A percentile compares a stretch with the other conserved stretches of the same genome.
Conservation (phyloP, 441 rosid genomes). For the Pelargonium cotyledonis region DNA sequence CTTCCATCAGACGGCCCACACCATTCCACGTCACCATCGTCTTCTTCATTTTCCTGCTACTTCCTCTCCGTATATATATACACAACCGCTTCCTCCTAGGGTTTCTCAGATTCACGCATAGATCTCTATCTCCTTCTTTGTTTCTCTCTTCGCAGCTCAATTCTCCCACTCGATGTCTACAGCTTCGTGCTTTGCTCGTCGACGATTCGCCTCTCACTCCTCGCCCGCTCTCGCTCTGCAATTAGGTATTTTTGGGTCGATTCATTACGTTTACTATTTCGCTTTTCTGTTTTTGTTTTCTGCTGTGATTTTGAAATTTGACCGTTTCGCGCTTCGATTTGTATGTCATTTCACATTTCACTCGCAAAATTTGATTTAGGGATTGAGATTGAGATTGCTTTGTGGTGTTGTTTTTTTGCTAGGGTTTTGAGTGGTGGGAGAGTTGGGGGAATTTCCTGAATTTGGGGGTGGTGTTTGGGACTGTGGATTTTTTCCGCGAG, state of each 20-base stretch:
- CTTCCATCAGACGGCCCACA: conserved; percentile 54
- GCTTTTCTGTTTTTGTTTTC: conserved; percentile 11
- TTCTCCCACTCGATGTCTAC: conserved; percentile 12
- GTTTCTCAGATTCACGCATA: conserved; percentile 42
- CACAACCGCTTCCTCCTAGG: conserved; percentile 39
- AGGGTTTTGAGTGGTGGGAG: conserved; percentile 34
- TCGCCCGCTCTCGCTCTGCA: conserved; percentile 6
- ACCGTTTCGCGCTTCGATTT: conserved; percentile 8
- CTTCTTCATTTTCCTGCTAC: conserved; percentile 56
- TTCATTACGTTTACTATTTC: conserved; percentile 11
- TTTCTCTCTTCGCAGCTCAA: conserved; percentile 14
- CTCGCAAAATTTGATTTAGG: conserved; percentile 3
- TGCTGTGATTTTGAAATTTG: conserved; percentile 11
- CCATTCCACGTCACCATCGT: conserved; percentile 79
- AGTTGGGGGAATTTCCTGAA: conserved; percentile 6
- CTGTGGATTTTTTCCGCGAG: conserved; percentile 7
- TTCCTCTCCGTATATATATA: conserved; percentile 22
- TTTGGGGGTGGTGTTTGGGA: not conserved
- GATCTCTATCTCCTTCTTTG: not conserved
- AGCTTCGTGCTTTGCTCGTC: conserved; percentile 10
- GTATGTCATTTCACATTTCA: not conserved
- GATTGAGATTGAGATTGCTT: conserved; percentile 8
- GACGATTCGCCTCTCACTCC: conserved; percentile 5
- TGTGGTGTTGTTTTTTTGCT: conserved; percentile 17
- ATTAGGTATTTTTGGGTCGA: conserved; percentile 27